These are phyloP conservation scores for Lachancea sp. DNA, from an alignment of 805 yeast species.

Conservation along the genomic window DNA sequence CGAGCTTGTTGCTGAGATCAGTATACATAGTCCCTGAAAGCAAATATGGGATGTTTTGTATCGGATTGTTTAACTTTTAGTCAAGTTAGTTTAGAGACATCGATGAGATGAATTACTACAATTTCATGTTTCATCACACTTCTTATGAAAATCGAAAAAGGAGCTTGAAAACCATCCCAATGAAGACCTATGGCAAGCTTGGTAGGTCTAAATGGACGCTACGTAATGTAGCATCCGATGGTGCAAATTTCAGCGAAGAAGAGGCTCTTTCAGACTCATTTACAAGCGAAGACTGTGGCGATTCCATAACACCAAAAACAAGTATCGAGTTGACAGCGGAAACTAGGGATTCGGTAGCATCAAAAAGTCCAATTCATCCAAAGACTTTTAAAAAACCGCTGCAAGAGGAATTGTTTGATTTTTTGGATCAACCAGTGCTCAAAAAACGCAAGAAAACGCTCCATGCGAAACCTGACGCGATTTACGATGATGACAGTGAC, in stretches of 20 bases:
- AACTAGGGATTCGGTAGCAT: not conserved
- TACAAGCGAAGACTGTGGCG: slow-evolving; percentile 1
- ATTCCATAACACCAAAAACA: slow-evolving; percentile 1
- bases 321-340: not conserved
- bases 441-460: slow-evolving; percentile 16
- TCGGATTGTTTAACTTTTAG: not conserved
- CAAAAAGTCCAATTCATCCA: not conserved
- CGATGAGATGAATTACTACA: no score
- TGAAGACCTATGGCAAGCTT: slow-evolving; percentile 21
- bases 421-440: slow-evolving; percentile 9
- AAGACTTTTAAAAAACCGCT: not conserved
- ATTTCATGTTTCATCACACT: no score
- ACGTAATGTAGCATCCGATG: slow-evolving; percentile 1
- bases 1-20: slow-evolving; percentile 75
- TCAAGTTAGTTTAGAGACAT: no score
- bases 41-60: not conserved
- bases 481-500: slow-evolving; percentile 2
- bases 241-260: slow-evolving; percentile 18
- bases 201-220: slow-evolving; percentile 10
- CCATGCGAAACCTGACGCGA: not conserved
- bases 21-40: slow-evolving; percentile 63
- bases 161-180: not conserved
- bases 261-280: slow-evolving; percentile 5
- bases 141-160: not conserved
- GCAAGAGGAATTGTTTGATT: slow-evolving; percentile 21